Conservation (phyloP, 208 protist genomes). For the Acanthamoeba rhysodes region DNA sequence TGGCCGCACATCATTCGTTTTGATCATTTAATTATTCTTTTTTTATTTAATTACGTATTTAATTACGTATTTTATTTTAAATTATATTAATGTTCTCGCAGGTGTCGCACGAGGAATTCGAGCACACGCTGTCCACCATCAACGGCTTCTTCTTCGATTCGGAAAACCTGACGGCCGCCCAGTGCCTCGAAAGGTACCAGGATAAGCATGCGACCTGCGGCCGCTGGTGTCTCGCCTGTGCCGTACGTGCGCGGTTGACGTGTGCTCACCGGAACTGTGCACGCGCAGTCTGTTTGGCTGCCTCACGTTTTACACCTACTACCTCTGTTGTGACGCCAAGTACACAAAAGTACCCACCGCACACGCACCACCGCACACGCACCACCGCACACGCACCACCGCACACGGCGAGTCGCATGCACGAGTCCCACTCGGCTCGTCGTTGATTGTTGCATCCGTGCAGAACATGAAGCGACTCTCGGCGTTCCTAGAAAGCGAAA, state of each 20-base stretch:
- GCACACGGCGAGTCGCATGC: too few relatives aligned
- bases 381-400: neutral
- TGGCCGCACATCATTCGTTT: too few relatives aligned
- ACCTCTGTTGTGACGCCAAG: slow-evolving; percentile 23
- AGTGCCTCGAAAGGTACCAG: neutral
- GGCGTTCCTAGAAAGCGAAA: slow-evolving; percentile 42
- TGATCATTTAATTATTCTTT: neutral
- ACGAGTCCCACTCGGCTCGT: neutral
- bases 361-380: too few relatives aligned
- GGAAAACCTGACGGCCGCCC: neutral
- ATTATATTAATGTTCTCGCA: neutral
- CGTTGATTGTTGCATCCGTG: neutral
- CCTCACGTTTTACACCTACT: slow-evolving; percentile 28
- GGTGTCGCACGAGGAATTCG: slow-evolving; percentile 4
- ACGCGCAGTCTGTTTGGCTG: slow-evolving; percentile 14
- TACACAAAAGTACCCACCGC: slow-evolving; percentile 18
- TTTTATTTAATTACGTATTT: too few relatives aligned
- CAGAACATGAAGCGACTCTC: slow-evolving; percentile 43
- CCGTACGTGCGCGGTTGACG: neutral
- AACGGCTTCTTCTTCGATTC: slow-evolving; percentile 46
- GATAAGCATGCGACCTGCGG: too few relatives aligned
- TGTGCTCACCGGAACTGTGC: neutral
- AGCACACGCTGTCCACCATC: slow-evolving; percentile 20
- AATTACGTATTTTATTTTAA: too few relatives aligned
- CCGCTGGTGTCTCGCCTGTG: too few relatives aligned